phyloP scores from a whole-genome alignment of 371 early-diverging fungal species.

The Blakeslea trispora region DNA sequence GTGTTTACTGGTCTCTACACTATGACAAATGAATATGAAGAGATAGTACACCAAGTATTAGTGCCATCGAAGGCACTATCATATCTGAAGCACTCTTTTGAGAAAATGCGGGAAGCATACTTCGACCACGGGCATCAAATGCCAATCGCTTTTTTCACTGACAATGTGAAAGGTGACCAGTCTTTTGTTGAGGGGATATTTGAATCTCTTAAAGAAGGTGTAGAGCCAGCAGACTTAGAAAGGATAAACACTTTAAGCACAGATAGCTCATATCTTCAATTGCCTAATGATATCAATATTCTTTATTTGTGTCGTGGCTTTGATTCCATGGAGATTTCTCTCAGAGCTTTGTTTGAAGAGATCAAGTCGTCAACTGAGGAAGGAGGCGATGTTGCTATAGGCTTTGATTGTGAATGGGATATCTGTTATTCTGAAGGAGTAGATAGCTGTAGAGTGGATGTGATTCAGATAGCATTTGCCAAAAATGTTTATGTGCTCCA shows the following conservation, averaged over 20 bases:
- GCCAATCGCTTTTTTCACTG: conserved; percentile 4
- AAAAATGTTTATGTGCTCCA: neutral
- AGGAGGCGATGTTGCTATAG: neutral
- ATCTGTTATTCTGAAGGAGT: neutral
- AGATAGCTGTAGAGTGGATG: neutral
- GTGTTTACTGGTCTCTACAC: conserved; percentile 3
- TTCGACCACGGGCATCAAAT: neutral
- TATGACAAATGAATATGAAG: conserved; percentile 1
- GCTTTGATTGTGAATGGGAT: conserved; percentile 1
- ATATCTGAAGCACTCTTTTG: conserved; percentile 6
- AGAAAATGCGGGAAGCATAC: conserved; percentile 4
- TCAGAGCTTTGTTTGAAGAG: too few species aligned
- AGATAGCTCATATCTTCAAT: neutral
- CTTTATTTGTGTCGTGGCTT: neutral
- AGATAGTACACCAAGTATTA: neutral
- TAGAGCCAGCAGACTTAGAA: neutral
- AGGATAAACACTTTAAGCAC: neutral
- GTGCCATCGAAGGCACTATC: neutral
- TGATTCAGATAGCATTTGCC: neutral
- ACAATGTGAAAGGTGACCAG: neutral
- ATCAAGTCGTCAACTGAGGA: neutral
- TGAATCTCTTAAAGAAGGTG: neutral
- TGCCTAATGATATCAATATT: neutral
- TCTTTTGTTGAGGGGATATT: neutral
- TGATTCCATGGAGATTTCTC: neutral